These are phyloP conservation scores for Fonsecaea nubica DNA, from an alignment of 2,329 filamentous ascomycete species.

Conservation along the genomic window DNA sequence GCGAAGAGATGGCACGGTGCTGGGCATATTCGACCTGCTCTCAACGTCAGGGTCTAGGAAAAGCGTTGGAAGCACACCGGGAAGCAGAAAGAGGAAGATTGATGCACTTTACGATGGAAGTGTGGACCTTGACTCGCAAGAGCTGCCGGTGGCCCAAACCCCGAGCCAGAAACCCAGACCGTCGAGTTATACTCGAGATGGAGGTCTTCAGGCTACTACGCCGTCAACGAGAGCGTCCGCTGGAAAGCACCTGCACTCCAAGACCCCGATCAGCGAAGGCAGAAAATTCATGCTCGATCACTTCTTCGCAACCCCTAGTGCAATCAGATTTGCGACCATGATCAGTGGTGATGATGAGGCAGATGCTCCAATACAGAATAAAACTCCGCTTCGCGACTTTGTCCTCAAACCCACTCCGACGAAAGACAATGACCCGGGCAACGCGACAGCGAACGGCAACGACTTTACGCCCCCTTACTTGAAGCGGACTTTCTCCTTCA, in stretches of 20 bases:
- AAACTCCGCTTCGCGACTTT: slow-evolving; percentile 35
- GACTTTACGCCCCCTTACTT: slow-evolving; percentile 39
- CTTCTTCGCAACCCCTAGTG: slow-evolving; percentile 55
- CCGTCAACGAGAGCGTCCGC: slow-evolving; percentile 38
- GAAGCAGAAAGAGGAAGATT: slow-evolving; percentile 35
- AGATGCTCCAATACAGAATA: slow-evolving; percentile 33
- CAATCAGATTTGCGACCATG: slow-evolving; percentile 51
- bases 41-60: slow-evolving; percentile 49
- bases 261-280: slow-evolving; percentile 53
- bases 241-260: slow-evolving; percentile 37
- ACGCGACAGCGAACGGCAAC: slow-evolving; percentile 1
- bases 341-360: slow-evolving; percentile 25
- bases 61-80: slow-evolving; percentile 41
- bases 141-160: slow-evolving; percentile 42
- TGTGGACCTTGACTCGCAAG: slow-evolving; percentile 35
- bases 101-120: slow-evolving; percentile 35
- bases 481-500: slow-evolving; percentile 39
- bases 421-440: slow-evolving; percentile 4
- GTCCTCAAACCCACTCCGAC: slow-evolving; percentile 25
- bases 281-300: slow-evolving; percentile 54
- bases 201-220: slow-evolving; percentile 23
- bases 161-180: slow-evolving; percentile 45
- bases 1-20: slow-evolving; percentile 55
- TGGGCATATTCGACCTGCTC: slow-evolving; percentile 57
- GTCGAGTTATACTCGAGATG: background rate